Conservation (phyloP, 345 rosid genomes). For the Citrus hindsii region DNA sequence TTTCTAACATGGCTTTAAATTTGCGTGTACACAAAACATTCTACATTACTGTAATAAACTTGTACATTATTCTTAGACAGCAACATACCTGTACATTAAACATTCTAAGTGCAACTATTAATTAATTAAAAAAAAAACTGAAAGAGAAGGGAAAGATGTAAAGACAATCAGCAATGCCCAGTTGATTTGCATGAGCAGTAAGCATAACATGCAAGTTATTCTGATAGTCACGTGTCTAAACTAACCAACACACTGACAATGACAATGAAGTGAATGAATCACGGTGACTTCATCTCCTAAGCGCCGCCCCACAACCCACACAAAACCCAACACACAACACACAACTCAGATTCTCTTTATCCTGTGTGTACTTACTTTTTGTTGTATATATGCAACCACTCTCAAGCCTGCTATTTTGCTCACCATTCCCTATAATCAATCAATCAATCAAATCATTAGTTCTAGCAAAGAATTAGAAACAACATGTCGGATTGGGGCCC, state of each 20-base stretch:
- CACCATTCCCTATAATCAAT: neutral
- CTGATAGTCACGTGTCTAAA: constrained; percentile 6
- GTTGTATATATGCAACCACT: neutral
- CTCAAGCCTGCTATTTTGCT: neutral
- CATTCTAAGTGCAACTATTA: neutral
- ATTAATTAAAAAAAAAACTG: too few relatives aligned
- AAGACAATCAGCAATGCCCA: neutral
- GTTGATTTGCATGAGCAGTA: neutral
- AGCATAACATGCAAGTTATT: constrained; percentile 11
- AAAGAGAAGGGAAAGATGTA: neutral
- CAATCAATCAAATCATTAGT: neutral
- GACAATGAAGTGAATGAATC: constrained; percentile 16
- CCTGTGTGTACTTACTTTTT: neutral
- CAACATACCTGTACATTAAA: neutral
- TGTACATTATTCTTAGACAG: neutral
- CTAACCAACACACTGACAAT: neutral
- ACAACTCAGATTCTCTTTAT: neutral
- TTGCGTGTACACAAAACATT: constrained; percentile 10
- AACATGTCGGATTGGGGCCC: constrained; percentile 66
- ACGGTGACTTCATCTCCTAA: constrained; percentile 16
- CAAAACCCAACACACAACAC: constrained; percentile 1
- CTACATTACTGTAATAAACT: neutral
- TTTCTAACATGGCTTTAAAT: neutral
- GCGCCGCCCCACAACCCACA: constrained; percentile 12
- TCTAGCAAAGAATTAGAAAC: too few relatives aligned